Conservation (phyloP, 2,329 filamentous ascomycete genomes). For the Xylaria sp. region DNA sequence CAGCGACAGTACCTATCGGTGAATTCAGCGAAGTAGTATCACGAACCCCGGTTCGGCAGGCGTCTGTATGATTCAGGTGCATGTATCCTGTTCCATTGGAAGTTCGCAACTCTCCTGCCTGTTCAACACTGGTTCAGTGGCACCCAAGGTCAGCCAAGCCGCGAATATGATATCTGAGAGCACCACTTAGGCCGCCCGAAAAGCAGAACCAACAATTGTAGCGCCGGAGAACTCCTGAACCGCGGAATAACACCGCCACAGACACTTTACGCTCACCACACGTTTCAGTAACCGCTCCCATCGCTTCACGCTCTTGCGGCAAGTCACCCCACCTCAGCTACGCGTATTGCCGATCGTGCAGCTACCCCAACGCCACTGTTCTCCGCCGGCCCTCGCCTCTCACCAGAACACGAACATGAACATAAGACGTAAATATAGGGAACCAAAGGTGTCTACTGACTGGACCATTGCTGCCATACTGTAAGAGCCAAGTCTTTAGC, state of each 20-base stretch:
- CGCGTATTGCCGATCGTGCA: background rate
- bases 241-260: conserved; percentile 7
- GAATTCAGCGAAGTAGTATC: background rate
- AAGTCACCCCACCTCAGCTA: background rate
- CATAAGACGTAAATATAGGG: background rate
- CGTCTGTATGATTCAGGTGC: background rate
- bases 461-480: background rate
- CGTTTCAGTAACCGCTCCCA: background rate
- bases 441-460: background rate
- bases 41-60: conserved; percentile 20
- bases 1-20: conserved; percentile 12
- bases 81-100: background rate
- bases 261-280: background rate
- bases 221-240: background rate
- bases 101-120: conserved; percentile 15
- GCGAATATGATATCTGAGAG: background rate
- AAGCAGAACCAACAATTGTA: background rate
- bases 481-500: background rate
- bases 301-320: background rate
- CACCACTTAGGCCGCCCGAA: background rate
- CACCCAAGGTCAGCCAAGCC: conserved; percentile 2
- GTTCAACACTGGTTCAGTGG: conserved; percentile 12
- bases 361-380: background rate
- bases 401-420: background rate
- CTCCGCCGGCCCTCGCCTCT: background rate